A percentile compares a stretch with the other conserved stretches of the same genome.
These are phyloP conservation scores for Furcasterigmium furcatum DNA, from an alignment of 2,329 filamentous ascomycete species.

Conservation along the genomic window DNA sequence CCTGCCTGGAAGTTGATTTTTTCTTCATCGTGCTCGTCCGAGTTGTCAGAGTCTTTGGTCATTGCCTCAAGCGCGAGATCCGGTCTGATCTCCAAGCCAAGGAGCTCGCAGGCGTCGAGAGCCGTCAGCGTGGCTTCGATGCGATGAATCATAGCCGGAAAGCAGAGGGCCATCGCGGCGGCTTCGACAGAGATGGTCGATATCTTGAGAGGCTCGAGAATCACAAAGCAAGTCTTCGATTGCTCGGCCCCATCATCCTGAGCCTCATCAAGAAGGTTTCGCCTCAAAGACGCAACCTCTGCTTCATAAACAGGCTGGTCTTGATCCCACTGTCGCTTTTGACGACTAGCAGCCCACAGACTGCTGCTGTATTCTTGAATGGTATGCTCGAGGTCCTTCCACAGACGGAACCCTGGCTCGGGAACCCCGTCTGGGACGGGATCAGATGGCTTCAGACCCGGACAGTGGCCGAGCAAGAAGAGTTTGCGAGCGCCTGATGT, in stretches of 20 bases:
- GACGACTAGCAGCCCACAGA: slow-evolving; percentile 60
- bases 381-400: slow-evolving; percentile 41
- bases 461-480: slow-evolving; percentile 48
- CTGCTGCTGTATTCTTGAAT: slow-evolving; percentile 86
- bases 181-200: slow-evolving; percentile 70
- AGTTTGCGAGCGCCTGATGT: slow-evolving; percentile 63
- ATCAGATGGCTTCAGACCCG: slow-evolving; percentile 60
- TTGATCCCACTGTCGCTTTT: slow-evolving; percentile 48
- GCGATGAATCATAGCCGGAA: slow-evolving; percentile 82
- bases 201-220: slow-evolving; percentile 72
- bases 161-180: slow-evolving; percentile 70
- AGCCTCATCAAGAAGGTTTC: slow-evolving; percentile 76
- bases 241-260: slow-evolving; percentile 45
- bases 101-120: slow-evolving; percentile 65
- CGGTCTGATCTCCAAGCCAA: slow-evolving; percentile 63
- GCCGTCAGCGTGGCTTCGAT: slow-evolving; percentile 80
- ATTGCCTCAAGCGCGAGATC: slow-evolving; percentile 80
- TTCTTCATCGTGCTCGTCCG: slow-evolving; percentile 65
- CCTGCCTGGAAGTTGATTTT: slow-evolving; percentile 74
- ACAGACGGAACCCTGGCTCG: slow-evolving; percentile 39
- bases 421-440: slow-evolving; percentile 57
- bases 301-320: slow-evolving; percentile 81
- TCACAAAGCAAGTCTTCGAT: slow-evolving; percentile 58
- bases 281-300: slow-evolving; percentile 69
- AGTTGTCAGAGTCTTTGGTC: slow-evolving; percentile 89